Base-by-base conservation (phyloP, 306 rosid genomes). In the Sesbania bispinosa region DNA sequence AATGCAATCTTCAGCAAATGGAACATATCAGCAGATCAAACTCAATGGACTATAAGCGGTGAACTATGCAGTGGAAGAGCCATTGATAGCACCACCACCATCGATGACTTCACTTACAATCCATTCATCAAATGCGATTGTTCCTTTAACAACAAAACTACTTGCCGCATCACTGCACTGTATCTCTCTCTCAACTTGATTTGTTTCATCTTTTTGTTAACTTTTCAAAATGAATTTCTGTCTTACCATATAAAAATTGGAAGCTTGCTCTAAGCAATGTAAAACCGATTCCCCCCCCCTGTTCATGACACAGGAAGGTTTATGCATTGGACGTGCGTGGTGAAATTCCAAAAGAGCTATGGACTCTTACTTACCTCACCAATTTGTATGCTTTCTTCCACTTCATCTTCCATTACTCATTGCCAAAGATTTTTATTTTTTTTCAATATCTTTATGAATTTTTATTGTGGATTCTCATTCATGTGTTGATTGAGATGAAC, bases 71-170 rank as follows among this genome's bases (percentile, higher is more conserved):
- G 84, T 45, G 91, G 98, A 38, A 73, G 41, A 1, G 96, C 98
- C 45, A 50, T 57, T 0, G 90, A 82, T 20, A 0, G 55, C 20
- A 62, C 80, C 46, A 33, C 75, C 58, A 0, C 2, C 27, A 23
- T 86, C 21, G 81, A 21, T 0, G 4, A 23, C 41, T 0, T 0
- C 0, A 6, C 29, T 24, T 65, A n/a, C 71, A 80, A 90, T 46
- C 96, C 98, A 11, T 78, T 88, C 57, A 86, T 92, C 83, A 85
- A 85, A 85, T 90, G 98, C 21, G 68, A 59, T 21, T 90, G 96
- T 60, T 78, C 86, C 23, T 69, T 9, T 46, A 13, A 73, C 69
- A 67, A 42, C 52, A 45, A 66, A 43, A 47, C 84, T 4, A 78
- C 64, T 13, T 92, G 98, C 83, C 93, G 24, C 83, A 86, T 92